Evolutionary conservation across 257 asterid genomes (phyloP).

Genomic region (Gynochthodes officinalis): DNA sequence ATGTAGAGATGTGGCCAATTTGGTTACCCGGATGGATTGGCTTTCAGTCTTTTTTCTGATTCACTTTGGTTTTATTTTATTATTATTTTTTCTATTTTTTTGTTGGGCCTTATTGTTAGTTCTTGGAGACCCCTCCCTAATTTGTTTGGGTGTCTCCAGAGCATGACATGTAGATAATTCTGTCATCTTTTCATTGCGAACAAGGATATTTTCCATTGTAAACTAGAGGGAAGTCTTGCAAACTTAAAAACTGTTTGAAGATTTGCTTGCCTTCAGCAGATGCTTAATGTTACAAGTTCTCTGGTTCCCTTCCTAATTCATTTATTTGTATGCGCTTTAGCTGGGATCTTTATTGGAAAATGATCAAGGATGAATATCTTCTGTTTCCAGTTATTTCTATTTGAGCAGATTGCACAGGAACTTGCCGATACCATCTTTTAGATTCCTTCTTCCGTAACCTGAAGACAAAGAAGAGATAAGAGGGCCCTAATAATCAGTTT

Average conservation of each 20-base stretch:
- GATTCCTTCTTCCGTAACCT: too few species aligned
- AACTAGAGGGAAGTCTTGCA: constrained; percentile 15
- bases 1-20: constrained; percentile 1
- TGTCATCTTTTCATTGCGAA: constrained; percentile 19
- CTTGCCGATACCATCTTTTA: too few species aligned
- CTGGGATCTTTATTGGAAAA: background rate
- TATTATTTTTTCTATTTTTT: constrained; percentile 3
- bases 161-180: constrained; percentile 30
- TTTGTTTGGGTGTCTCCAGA: constrained; percentile 29
- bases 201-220: constrained; percentile 20
- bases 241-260: constrained; percentile 1
- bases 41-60: background rate
- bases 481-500: too few species aligned
- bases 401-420: background rate
- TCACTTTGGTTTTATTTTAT: too few species aligned
- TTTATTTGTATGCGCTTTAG: background rate
- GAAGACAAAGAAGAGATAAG: too few species aligned
- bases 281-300: background rate
- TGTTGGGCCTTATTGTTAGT: background rate
- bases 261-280: background rate
- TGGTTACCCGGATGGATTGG: constrained; percentile 22
- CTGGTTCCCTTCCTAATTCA: background rate
- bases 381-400: too few species aligned
- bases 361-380: background rate
- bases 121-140: constrained; percentile 14